These are phyloP conservation scores for Fusarium mangiferae DNA, from an alignment of 2,329 filamentous ascomycete species.

Conservation along the genomic window DNA sequence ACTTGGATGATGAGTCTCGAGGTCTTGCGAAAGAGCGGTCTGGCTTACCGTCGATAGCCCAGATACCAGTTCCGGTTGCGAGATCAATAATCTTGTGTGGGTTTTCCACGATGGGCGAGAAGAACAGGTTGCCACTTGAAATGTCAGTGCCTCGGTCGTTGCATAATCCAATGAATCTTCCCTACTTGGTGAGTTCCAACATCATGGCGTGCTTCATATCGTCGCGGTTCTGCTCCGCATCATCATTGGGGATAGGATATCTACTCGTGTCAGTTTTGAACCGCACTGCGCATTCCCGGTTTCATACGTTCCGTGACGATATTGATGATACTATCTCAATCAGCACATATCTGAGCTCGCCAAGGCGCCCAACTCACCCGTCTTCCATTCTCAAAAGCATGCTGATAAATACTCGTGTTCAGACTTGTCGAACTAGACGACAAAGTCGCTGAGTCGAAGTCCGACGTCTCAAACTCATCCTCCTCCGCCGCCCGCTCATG, in stretches of 20 bases:
- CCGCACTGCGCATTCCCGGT: accelerated
- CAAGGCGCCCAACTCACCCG: conserved; percentile 3
- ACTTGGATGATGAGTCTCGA: conserved; percentile 5
- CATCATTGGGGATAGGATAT: conserved; percentile 43
- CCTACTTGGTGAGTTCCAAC: conserved; percentile 42
- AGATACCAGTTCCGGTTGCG: conserved; percentile 38
- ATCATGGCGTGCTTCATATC: conserved; percentile 48
- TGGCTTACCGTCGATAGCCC: conserved; percentile 35
- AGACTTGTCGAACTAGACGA: conserved; percentile 34
- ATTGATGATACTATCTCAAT: conserved; percentile 35
- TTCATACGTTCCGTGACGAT: conserved; percentile 36
- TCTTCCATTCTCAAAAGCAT: conserved; percentile 40
- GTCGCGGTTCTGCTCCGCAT: conserved; percentile 43
- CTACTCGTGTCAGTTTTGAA: conserved; percentile 30
- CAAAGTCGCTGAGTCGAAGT: conserved; percentile 28
- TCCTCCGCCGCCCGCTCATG: conserved; percentile 22
- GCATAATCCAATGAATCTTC: accelerated
- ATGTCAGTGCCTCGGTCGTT: not conserved
- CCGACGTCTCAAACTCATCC: conserved; percentile 35
- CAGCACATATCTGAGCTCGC: not conserved
- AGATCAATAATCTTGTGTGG: conserved; percentile 40
- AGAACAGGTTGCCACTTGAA: conserved; percentile 35
- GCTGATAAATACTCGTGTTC: conserved; percentile 38
- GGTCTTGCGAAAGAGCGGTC: accelerated
- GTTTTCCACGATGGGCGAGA: conserved; percentile 21